phyloP scores from a whole-genome alignment of 352 stramenopile species.

The Globisporangium radiosum region DNA sequence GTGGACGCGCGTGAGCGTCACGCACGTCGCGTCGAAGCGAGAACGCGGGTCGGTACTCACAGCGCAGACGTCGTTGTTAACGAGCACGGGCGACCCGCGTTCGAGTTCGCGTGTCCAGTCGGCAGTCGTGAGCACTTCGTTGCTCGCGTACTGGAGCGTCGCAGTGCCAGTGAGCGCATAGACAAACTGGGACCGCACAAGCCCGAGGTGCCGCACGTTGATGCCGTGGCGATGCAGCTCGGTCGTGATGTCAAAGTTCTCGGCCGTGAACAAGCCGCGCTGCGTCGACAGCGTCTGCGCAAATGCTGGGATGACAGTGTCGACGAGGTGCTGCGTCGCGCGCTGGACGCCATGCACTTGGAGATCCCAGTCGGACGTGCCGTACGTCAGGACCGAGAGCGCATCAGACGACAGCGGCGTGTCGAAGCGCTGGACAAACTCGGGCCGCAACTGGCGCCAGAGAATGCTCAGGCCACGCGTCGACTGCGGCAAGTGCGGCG shows the following conservation, averaged over 20 bases:
- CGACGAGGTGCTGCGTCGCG: conserved; percentile 66
- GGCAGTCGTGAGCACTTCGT: conserved; percentile 65
- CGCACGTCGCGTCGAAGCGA: conserved; percentile 46
- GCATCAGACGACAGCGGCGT: conserved; percentile 78
- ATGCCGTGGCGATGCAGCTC: conserved; percentile 89
- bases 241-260: conserved; percentile 47
- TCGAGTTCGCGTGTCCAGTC: conserved; percentile 83
- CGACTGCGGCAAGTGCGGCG: conserved; percentile 63
- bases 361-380: conserved; percentile 80
- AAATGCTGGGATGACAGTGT: conserved; percentile 72
- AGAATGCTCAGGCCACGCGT: conserved; percentile 87
- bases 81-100: conserved; percentile 51
- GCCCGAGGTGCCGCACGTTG: conserved; percentile 85
- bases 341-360: conserved; percentile 62
- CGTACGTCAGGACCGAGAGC: conserved; percentile 78
- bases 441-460: conserved; percentile 88
- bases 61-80: conserved; percentile 35
- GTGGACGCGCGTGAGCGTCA: conserved; percentile 55
- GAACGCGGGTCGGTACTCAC: conserved; percentile 36
- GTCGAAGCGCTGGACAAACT: conserved; percentile 55
- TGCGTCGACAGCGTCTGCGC: conserved; percentile 72
- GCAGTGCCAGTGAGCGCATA: conserved; percentile 68
- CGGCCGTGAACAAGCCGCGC: conserved; percentile 38
- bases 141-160: conserved; percentile 75
- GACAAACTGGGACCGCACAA: conserved; percentile 75